A percentile compares a stretch with the other conserved stretches of the same genome.
These are phyloP conservation scores for Pythium brachiatum DNA, from an alignment of 352 stramenopile species.

Conservation along the genomic window DNA sequence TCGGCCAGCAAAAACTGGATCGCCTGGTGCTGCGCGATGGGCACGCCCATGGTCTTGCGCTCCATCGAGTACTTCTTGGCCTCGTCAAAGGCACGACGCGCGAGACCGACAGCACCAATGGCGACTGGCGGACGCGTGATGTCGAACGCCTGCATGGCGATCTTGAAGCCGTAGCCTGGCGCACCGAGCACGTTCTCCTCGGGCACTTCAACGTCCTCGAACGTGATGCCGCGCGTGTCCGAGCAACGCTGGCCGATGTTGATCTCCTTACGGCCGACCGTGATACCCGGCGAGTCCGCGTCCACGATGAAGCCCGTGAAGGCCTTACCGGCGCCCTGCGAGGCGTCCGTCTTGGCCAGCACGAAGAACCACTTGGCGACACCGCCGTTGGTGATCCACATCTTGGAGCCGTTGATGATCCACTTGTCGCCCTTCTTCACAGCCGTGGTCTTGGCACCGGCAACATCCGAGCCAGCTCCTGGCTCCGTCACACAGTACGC, in stretches of 20 bases:
- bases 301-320: slow-evolving; percentile 92
- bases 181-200: slow-evolving; percentile 85
- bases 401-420: slow-evolving; percentile 92
- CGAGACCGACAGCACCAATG: slow-evolving; percentile 82
- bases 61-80: slow-evolving; percentile 84
- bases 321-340: slow-evolving; percentile 62
- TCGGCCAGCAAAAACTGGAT: slow-evolving; percentile 91
- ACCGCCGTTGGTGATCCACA: slow-evolving; percentile 93
- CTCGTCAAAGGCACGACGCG: slow-evolving; percentile 87
- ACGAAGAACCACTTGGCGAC: slow-evolving; percentile 92
- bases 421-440: slow-evolving; percentile 93
- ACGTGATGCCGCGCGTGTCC: slow-evolving; percentile 89
- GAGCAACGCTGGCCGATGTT: slow-evolving; percentile 91
- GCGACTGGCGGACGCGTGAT: slow-evolving; percentile 87
- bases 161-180: slow-evolving; percentile 90
- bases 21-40: slow-evolving; percentile 84
- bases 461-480: slow-evolving; percentile 86
- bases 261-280: slow-evolving; percentile 87
- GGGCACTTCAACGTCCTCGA: slow-evolving; percentile 89
- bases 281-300: slow-evolving; percentile 83
- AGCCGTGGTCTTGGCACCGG: slow-evolving; percentile 86
- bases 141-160: slow-evolving; percentile 92
- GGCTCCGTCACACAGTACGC: slow-evolving; percentile 91
- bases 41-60: slow-evolving; percentile 86
- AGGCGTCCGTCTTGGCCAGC: slow-evolving; percentile 86